Conservation (phyloP, 106 monocot species). For the Dioscorea alata region DNA sequence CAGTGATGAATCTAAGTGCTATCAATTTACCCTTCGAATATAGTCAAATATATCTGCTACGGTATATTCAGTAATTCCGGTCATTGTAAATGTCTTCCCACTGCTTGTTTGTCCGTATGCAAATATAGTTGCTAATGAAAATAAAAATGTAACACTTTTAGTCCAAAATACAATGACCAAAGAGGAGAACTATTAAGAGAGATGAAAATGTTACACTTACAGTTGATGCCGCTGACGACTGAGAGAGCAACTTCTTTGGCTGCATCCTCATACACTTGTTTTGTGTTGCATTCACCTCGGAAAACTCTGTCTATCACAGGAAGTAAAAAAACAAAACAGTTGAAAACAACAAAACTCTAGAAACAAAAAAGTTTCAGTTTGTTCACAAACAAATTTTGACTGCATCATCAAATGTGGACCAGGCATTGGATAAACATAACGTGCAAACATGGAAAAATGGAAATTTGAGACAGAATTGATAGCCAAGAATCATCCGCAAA, state of each 20-base stretch:
- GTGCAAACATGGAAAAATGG: no score
- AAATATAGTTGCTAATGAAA: slow-evolving; percentile 81
- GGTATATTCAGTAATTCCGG: slow-evolving; percentile 82
- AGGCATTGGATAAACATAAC: no score
- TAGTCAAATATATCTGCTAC: slow-evolving; percentile 92
- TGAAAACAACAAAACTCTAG: no score
- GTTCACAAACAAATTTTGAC: no score
- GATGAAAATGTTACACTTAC: slow-evolving; percentile 31
- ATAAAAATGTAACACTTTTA: background rate
- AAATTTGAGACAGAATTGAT: no score
- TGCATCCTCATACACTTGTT: slow-evolving; percentile 74
- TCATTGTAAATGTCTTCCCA: slow-evolving; percentile 99
- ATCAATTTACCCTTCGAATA: slow-evolving; percentile 55
- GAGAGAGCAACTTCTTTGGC: slow-evolving; percentile 92
- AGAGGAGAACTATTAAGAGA: background rate
- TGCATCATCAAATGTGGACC: no score
- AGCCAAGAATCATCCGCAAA: no score
- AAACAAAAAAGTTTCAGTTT: no score
- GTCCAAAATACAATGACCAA: background rate
- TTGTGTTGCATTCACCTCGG: slow-evolving; percentile 48
- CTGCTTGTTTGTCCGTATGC: slow-evolving; percentile 99
- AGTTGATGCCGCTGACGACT: slow-evolving; percentile 89
- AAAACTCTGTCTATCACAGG: slow-evolving; percentile 74
- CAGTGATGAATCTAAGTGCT: no score
- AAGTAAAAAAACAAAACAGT: background rate